Base-by-base conservation (phyloP, 2,329 filamentous ascomycete species). In the Penicillium sp. region DNA sequence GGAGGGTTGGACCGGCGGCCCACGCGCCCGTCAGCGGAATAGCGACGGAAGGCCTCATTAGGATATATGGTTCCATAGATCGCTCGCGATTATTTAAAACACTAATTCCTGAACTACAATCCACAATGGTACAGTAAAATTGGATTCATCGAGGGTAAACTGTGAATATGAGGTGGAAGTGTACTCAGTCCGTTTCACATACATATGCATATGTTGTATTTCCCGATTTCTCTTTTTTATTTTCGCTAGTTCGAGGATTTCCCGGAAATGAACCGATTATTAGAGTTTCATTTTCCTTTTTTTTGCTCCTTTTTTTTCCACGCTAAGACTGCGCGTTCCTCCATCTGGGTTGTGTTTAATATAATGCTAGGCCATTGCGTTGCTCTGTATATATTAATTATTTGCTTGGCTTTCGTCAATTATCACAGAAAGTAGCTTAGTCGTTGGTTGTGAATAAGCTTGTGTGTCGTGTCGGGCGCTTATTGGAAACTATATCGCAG, bases 401-500 rank as follows among this genome's bases (percentile, higher is more conserved):
- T 17, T 17, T n/a, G 29, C 45, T 50, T 39, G 35, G 21, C 27
- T 45, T 27, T 44, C 35, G 7, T 25, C 19, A 55, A 33, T 35
- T 23, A 17, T 6, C 29, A 51, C n/a, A 17, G n/a, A 51, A 25
- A 25, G 23, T 36, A 33, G 19, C 12, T 9, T 17, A 33, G 41
- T 13, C n/a, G 19, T 42, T 27, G 17, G 21, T 29, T 13, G 21
- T 36, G 29, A 31, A 47, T 42, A 43, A 43, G 42, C 35, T 42
- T 53, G 27, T 53, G 47, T 56, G 53, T 55, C 59, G 61, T 59
- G 57, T 63, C 57, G 50, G 51, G 53, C 45, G 50, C 51, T 59
- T 49, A 53, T 62, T 63, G 59, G 53, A 33, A 45, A 36, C 35
- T 3, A 19, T 47, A 47, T 23, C 41, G 6, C 49, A 35, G 12